Percentiles rank a stretch among this genome's conserved stretches.
phyloP scores from a whole-genome alignment of 306 rosid species.

The Vigna radiata region DNA sequence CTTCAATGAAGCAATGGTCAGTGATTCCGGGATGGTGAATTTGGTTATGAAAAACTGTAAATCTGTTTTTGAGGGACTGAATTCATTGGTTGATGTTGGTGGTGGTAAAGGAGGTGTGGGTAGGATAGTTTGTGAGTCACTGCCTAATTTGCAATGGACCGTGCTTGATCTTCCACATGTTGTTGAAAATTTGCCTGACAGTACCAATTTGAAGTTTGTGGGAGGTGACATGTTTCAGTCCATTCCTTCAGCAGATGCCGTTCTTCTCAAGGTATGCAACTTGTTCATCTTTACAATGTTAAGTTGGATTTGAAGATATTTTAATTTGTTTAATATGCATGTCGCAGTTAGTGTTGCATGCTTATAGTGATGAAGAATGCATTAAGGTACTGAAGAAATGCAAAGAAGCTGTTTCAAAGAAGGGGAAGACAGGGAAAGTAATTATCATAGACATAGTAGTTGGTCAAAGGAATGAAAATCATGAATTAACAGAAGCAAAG shows the following conservation, averaged over 20 bases:
- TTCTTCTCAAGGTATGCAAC: constrained; percentile 48
- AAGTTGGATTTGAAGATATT: neutral
- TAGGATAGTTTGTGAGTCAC: constrained; percentile 33
- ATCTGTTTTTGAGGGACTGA: constrained; percentile 54
- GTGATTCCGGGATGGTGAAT: constrained; percentile 62
- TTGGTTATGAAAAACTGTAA: constrained; percentile 53
- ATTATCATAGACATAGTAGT: constrained; percentile 64
- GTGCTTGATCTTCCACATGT: constrained; percentile 53
- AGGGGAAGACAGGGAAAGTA: constrained; percentile 52
- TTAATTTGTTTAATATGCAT: neutral
- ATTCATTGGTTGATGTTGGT: constrained; percentile 52
- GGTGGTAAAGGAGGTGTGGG: constrained; percentile 49
- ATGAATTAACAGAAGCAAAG: constrained; percentile 45
- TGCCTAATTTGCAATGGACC: constrained; percentile 43
- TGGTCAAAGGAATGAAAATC: constrained; percentile 43
- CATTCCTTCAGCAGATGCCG: constrained; percentile 51
- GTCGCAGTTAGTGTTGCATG: constrained; percentile 53
- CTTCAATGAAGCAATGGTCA: constrained; percentile 56
- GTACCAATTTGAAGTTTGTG: constrained; percentile 42
- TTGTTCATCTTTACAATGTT: neutral
- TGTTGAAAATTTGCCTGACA: constrained; percentile 22
- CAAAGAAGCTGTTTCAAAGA: constrained; percentile 53
- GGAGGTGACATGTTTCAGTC: constrained; percentile 53
- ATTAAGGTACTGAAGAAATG: constrained; percentile 57
- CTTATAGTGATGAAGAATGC: constrained; percentile 55